Base-by-base conservation (phyloP, 371 early-diverging fungal species). In the Basidiobolus meristosporus region DNA sequence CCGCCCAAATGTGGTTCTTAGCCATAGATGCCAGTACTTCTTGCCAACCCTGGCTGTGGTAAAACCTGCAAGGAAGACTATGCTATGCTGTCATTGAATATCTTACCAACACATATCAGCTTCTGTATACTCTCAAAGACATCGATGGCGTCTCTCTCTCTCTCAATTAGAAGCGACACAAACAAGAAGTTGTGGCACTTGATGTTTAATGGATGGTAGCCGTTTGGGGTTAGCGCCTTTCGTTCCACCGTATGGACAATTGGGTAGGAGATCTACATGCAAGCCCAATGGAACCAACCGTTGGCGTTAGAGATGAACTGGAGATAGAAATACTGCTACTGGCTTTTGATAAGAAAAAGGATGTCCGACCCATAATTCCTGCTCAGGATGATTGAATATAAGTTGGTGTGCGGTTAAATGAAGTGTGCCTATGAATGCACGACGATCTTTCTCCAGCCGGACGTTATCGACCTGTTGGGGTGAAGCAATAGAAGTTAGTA, bases 191-290 rank as follows among this genome's bases (percentile, higher is more conserved):
- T 68, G 44, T 84, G 74, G 53, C 87, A 80, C 29, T 71, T 61
- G 23, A 91, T 71, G 36, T 59, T 44, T 11, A 77, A 50, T 7
- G 77, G 73, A 53, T 70, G 65, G 12, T 58, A 55, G 20, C 64
- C 65, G 9, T 43, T 31, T 14, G 45, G 33, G 2, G 56, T 65
- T 1, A 62, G 56, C 18, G 62, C 55, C 12, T 73, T 61, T 40
- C 77, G 76, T 43, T 81, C 81, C 0, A 87, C 81, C 3, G 79
- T 74, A 49, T 80, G 79, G 16, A 92, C 71, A 32, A 85, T 68
- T 16, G 90, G 78, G 55, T 88, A 89, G 33, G 77, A 70, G 35
- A 90, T 68, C 88, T 82, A 58, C 31, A 47, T 44, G 26, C 35
- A 26, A 38, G 14, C 23, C 45, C 31, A 36, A 35, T 14, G 30